A percentile compares a stretch with the other conserved stretches of the same genome.
These are phyloP conservation scores for Leptographium procerum DNA, from an alignment of 2,329 filamentous ascomycete species.

Conservation along the genomic window DNA sequence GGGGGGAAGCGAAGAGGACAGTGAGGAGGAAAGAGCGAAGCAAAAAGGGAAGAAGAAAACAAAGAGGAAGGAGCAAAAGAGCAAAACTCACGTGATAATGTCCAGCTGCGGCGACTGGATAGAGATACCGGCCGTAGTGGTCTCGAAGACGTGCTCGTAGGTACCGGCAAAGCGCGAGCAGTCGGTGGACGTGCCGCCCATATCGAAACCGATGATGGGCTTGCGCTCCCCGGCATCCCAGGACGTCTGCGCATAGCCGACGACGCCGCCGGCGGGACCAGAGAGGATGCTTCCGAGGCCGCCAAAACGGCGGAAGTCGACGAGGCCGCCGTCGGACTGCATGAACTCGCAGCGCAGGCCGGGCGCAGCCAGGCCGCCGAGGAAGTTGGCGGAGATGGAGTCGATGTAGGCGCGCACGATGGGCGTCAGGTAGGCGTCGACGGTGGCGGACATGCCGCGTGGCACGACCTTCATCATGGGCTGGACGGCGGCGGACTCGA, in stretches of 20 bases:
- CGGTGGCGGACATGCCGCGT: conserved; percentile 64
- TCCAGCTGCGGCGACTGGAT: conserved; percentile 1
- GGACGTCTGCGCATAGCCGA: conserved; percentile 83
- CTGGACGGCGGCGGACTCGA: conserved; percentile 61
- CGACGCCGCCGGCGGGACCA: conserved; percentile 84
- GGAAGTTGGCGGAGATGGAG: conserved; percentile 72
- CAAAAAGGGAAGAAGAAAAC: neutral
- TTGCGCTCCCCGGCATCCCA: conserved; percentile 74
- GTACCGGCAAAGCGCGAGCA: conserved; percentile 79
- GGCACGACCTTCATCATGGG: conserved; percentile 82
- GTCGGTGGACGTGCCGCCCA: conserved; percentile 89
- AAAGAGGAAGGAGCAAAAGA: neutral
- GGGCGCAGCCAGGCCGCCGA: conserved; percentile 65
- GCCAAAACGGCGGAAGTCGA: conserved; percentile 70
- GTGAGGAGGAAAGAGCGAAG: neutral
- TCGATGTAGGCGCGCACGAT: conserved; percentile 62
- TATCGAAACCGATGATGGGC: conserved; percentile 89
- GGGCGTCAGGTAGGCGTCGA: conserved; percentile 70
- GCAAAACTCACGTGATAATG: neutral
- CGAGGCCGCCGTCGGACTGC: conserved; percentile 70
- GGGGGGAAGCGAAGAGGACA: neutral
- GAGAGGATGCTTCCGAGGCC: conserved; percentile 78
- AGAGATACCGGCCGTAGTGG: conserved; percentile 35
- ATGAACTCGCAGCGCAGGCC: conserved; percentile 67
- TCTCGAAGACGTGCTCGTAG: conserved; percentile 91